Evolutionary conservation across 2,329 filamentous ascomycete genomes (phyloP).

Genomic region (Drechslerella stenobrocha): DNA sequence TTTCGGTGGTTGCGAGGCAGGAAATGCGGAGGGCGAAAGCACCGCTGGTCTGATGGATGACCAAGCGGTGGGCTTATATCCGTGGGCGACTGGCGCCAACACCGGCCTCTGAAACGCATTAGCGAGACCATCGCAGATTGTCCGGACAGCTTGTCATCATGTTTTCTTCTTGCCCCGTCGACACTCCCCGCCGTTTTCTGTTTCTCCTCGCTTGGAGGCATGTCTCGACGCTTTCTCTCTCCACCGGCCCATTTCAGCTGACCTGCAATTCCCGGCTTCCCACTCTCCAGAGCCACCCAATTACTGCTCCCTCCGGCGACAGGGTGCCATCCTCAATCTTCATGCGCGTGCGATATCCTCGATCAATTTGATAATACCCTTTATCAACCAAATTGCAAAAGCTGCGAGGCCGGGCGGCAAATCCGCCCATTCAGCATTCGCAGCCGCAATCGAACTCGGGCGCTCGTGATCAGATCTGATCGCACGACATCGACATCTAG

Average conservation of each 20-base stretch:
- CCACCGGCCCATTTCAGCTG: conserved; percentile 11
- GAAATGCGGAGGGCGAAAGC: neutral
- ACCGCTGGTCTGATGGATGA: conserved; percentile 2
- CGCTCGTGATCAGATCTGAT: neutral
- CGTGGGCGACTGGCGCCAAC: neutral
- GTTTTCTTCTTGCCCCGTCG: neutral
- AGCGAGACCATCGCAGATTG: no score
- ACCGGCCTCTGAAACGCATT: conserved; percentile 1
- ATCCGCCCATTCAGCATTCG: no score
- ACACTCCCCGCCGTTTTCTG: conserved; percentile 2
- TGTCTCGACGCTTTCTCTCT: conserved; percentile 13
- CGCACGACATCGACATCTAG: neutral
- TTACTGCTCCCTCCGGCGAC: neutral
- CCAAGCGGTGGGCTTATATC: conserved; percentile 9
- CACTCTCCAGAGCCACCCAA: neutral
- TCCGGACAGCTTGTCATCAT: neutral
- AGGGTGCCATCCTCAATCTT: no score
- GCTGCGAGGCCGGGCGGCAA: no score
- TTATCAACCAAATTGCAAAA: no score
- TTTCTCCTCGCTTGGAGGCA: conserved; percentile 43
- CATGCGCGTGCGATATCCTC: no score
- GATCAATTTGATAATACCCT: no score
- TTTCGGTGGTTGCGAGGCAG: conserved; percentile 10
- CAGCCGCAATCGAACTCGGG: conserved; percentile 5
- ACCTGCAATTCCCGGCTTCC: conserved; percentile 3